These are phyloP conservation scores for Leccinellum luteum DNA, from an alignment of 768 basidiomycete genomes.

Conservation along the genomic window DNA sequence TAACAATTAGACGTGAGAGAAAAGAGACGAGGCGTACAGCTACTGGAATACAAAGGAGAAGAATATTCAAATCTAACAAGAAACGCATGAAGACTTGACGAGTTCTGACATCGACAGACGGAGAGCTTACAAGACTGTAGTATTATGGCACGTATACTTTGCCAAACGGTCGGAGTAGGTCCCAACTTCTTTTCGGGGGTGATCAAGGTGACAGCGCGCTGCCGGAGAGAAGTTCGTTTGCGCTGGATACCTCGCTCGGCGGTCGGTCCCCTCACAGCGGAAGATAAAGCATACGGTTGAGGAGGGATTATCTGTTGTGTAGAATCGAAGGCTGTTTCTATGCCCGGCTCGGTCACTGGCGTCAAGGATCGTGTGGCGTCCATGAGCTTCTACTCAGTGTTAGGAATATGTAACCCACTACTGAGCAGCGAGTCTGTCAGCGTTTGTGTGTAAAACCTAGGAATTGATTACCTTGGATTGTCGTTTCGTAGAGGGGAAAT, in stretches of 20 bases:
- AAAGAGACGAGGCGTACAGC: slow-evolving; percentile 42
- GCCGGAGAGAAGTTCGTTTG: slow-evolving; percentile 11
- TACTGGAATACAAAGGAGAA: slow-evolving; percentile 69
- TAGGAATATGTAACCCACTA: slow-evolving; percentile 9
- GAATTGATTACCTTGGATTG: slow-evolving; percentile 1
- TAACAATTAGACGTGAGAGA: background rate
- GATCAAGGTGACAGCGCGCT: slow-evolving; percentile 31
- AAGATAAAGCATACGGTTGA: slow-evolving; percentile 8
- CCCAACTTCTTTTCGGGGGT: slow-evolving; percentile 38
- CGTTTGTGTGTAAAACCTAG: background rate
- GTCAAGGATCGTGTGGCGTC: slow-evolving; percentile 7
- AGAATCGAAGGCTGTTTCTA: slow-evolving; percentile 1
- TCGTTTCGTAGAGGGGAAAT: background rate
- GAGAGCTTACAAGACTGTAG: slow-evolving; percentile 52
- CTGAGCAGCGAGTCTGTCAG: background rate
- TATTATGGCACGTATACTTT: slow-evolving; percentile 54
- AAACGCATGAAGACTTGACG: background rate
- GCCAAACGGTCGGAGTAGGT: slow-evolving; percentile 41
- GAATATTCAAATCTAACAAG: slow-evolving; percentile 60
- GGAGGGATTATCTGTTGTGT: slow-evolving; percentile 5
- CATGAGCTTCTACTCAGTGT: slow-evolving; percentile 12
- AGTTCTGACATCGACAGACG: background rate
- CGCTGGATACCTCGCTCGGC: slow-evolving; percentile 2
- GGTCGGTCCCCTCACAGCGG: slow-evolving; percentile 11
- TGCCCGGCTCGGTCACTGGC: slow-evolving; percentile 12